A percentile compares a stretch with the other conserved stretches of the same genome.
These are phyloP conservation scores for Mariannaea elegans DNA, from an alignment of 2,329 filamentous ascomycete genomes.

Conservation along the genomic window DNA sequence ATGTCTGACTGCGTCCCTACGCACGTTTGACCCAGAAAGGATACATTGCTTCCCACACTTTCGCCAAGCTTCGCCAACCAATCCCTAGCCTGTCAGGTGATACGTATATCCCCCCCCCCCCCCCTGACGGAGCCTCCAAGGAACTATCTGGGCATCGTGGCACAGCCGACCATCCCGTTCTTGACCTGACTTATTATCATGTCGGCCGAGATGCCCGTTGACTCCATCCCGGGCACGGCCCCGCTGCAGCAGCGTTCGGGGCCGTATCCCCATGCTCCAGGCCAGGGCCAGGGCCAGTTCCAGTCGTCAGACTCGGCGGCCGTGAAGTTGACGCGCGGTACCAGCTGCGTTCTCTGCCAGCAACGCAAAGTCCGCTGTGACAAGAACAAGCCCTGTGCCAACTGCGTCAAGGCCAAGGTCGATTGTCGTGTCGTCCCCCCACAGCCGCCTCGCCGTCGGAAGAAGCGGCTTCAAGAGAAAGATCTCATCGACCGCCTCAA, in stretches of 20 bases:
- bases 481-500: slow-evolving; percentile 75
- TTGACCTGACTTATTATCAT: background rate
- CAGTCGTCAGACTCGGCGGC: slow-evolving; percentile 51
- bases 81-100: slow-evolving; percentile 7
- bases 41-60: background rate
- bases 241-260: slow-evolving; percentile 37
- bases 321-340: slow-evolving; percentile 66
- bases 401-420: slow-evolving; percentile 69
- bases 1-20: background rate
- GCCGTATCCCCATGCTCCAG: slow-evolving; percentile 26
- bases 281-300: slow-evolving; percentile 24
- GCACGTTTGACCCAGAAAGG: background rate
- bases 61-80: background rate
- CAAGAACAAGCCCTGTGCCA: slow-evolving; percentile 75
- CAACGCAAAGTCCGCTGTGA: slow-evolving; percentile 81
- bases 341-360: slow-evolving; percentile 77
- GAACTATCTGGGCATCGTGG: slow-evolving; percentile 1
- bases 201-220: slow-evolving; percentile 32
- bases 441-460: slow-evolving; percentile 65
- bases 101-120: background rate
- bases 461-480: slow-evolving; percentile 73
- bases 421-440: slow-evolving; percentile 69
- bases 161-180: background rate
- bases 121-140: slow-evolving; percentile 8
- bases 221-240: slow-evolving; percentile 29